These are phyloP conservation scores for Arthroderma uncinatum DNA, from an alignment of 2,329 filamentous ascomycete genomes.

Conservation along the genomic window DNA sequence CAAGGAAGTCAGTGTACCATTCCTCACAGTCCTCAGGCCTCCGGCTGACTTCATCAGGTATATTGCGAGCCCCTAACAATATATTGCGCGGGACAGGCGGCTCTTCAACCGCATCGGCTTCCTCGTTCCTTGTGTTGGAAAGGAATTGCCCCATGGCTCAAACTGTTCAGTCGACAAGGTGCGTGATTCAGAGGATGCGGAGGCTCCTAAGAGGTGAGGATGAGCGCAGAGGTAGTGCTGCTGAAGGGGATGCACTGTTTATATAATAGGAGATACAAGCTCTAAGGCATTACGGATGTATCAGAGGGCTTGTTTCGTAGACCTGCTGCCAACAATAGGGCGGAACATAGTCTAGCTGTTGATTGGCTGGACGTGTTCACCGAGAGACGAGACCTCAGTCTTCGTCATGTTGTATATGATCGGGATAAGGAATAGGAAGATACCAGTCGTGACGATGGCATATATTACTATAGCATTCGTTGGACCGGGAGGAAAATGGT, in stretches of 20 bases:
- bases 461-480: no score
- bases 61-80: not conserved
- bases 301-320: no score
- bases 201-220: not conserved
- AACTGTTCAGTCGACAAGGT: not conserved
- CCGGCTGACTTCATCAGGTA: slow-evolving; percentile 5
- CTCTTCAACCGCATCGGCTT: not conserved
- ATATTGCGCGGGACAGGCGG: not conserved
- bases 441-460: no score
- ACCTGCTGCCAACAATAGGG: no score
- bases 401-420: no score
- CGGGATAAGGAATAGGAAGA: no score
- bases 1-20: slow-evolving; percentile 4
- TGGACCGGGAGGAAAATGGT: no score
- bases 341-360: no score
- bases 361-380: no score
- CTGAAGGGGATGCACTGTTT: not conserved
- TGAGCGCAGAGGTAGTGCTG: not conserved
- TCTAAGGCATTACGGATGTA: not conserved
- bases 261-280: not conserved
- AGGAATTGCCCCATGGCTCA: not conserved
- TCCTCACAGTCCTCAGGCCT: not conserved
- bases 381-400: no score
- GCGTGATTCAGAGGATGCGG: not conserved
- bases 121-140: not conserved